A percentile compares a stretch with the other conserved stretches of the same genome.
These are phyloP conservation scores for Quercus glauca DNA, from an alignment of 306 rosid genomes.

Conservation along the genomic window DNA sequence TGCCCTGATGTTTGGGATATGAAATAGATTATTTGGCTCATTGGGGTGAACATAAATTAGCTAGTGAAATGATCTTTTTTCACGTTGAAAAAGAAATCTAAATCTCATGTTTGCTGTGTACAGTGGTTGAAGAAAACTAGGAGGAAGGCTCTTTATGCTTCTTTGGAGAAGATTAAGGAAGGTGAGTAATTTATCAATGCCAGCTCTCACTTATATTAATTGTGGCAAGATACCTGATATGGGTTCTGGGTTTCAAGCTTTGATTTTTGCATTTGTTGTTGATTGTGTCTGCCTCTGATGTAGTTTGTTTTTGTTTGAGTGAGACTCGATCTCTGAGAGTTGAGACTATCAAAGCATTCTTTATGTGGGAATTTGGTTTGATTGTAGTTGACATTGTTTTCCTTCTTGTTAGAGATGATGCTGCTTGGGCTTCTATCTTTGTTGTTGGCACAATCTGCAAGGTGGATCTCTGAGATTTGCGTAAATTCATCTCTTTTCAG, in stretches of 20 bases:
- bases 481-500: constrained; percentile 76
- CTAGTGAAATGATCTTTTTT: neutral
- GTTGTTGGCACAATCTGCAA: constrained; percentile 84
- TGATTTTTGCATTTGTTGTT: neutral
- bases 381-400: neutral
- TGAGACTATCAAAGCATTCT: neutral
- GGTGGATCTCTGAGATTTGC: constrained; percentile 92
- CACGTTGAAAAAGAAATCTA: constrained; percentile 9
- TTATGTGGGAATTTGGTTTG: neutral
- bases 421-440: constrained; percentile 93
- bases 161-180: constrained; percentile 93
- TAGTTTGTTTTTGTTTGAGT: too few species aligned
- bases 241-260: neutral
- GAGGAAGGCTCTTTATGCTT: constrained; percentile 85
- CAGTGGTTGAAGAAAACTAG: constrained; percentile 91
- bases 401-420: constrained; percentile 76
- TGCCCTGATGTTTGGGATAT: neutral
- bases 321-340: neutral
- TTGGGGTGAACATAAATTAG: neutral
- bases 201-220: neutral
- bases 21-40: neutral
- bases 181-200: constrained; percentile 34
- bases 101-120: constrained; percentile 16
- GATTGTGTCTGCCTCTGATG: neutral
- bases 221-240: neutral